phyloP scores from a whole-genome alignment of 2,329 filamentous ascomycete species.

The Pseudonectria buxi region DNA sequence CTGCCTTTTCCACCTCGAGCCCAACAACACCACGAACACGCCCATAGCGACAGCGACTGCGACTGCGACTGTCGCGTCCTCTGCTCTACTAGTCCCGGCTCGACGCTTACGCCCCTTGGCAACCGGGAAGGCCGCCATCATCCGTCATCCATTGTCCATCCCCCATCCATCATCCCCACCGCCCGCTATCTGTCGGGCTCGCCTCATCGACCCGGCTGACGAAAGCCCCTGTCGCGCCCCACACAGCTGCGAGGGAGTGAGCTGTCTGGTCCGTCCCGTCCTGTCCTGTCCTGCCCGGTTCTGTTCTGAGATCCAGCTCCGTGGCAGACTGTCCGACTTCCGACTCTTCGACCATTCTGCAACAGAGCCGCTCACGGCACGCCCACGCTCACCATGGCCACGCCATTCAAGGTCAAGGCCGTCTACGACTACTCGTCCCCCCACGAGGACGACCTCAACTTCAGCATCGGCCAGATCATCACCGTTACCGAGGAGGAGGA shows the following conservation, averaged over 20 bases:
- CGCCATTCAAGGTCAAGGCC: conserved; percentile 89
- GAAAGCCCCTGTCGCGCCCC: conserved; percentile 25
- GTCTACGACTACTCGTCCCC: conserved; percentile 88
- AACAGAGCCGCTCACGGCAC: conserved; percentile 16
- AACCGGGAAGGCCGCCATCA: too few relatives aligned
- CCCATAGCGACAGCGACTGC: too few relatives aligned
- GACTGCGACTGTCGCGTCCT: too few relatives aligned
- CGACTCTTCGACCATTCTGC: conserved; percentile 10
- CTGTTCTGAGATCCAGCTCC: conserved; percentile 19
- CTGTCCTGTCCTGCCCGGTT: conserved; percentile 19
- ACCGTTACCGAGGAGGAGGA: conserved; percentile 91
- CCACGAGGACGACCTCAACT: conserved; percentile 92
- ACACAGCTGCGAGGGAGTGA: conserved; percentile 19
- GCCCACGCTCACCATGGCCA: conserved; percentile 52
- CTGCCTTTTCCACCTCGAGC: background rate
- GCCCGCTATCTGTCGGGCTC: conserved; percentile 12
- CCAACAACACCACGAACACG: too few relatives aligned
- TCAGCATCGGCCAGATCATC: conserved; percentile 79
- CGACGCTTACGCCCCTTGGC: too few relatives aligned
- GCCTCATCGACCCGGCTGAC: conserved; percentile 22
- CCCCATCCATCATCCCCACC: conserved; percentile 4
- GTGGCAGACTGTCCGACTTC: conserved; percentile 17
- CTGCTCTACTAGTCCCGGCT: too few relatives aligned
- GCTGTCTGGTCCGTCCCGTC: conserved; percentile 19
- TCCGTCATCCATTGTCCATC: conserved; percentile 5